Evolutionary conservation across 306 rosid species (phyloP).

Genomic region (Glycyrrhiza uralensis): DNA sequence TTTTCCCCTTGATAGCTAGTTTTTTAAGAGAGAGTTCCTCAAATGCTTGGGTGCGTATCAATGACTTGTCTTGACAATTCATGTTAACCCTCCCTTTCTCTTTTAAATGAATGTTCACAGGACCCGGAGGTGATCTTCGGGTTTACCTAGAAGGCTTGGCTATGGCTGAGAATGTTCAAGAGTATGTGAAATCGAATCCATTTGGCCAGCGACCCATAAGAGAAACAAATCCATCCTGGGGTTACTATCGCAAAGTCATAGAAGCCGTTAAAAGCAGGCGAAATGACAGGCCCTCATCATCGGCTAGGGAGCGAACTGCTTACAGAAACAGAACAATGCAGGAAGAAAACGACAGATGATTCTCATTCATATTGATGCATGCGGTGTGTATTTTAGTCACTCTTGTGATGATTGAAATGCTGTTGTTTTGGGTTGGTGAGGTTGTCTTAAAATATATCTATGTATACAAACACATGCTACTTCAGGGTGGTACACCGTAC

Average conservation of each 20-base stretch:
- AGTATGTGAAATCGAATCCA: constrained; percentile 54
- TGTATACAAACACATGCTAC: neutral
- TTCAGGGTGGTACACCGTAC: neutral
- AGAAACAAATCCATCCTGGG: constrained; percentile 50
- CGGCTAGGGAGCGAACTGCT: constrained; percentile 7
- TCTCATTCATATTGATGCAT: neutral
- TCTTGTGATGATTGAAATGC: neutral
- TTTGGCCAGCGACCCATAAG: constrained; percentile 78
- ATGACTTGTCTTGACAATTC: neutral
- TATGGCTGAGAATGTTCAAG: constrained; percentile 58
- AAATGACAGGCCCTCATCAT: neutral
- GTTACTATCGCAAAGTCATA: constrained; percentile 39
- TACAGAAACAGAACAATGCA: neutral
- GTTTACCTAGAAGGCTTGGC: constrained; percentile 60
- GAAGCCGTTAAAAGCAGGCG: neutral
- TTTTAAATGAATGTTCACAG: constrained; percentile 41
- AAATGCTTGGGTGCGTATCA: no score
- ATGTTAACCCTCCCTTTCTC: neutral
- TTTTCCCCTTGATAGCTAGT: no score
- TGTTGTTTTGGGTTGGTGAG: neutral
- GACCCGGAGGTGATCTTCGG: constrained; percentile 72
- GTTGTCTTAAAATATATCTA: neutral
- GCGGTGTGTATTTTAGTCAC: neutral
- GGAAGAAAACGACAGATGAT: neutral
- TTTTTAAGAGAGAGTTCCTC: no score